Evolutionary conservation across 106 monocot genomes (phyloP).

Genomic region (Dendrobium huoshanense): DNA sequence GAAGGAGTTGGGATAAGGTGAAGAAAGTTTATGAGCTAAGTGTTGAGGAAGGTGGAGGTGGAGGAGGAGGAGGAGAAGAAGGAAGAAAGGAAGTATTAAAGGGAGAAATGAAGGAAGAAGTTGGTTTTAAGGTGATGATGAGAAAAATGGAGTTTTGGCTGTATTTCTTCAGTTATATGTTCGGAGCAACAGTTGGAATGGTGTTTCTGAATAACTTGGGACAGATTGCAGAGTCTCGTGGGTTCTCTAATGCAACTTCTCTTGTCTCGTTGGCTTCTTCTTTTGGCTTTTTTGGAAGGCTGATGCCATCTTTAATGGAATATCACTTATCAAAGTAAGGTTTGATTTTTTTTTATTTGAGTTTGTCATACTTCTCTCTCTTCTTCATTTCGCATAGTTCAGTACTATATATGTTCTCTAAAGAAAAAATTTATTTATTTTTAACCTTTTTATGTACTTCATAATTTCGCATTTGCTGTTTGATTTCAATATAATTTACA

Average conservation of each 20-base stretch:
- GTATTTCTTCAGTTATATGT: constrained; percentile 70
- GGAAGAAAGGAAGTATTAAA: not conserved
- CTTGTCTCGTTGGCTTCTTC: constrained; percentile 65
- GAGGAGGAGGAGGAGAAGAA: too few relatives aligned
- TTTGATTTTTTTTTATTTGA: not conserved
- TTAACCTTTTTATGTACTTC: not conserved
- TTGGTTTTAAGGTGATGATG: constrained; percentile 31
- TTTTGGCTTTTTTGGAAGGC: constrained; percentile 70
- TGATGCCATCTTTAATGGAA: constrained; percentile 50
- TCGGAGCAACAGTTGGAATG: constrained; percentile 56
- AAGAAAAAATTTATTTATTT: not conserved
- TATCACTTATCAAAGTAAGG: constrained; percentile 40
- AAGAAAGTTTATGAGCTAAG: constrained; percentile 24
- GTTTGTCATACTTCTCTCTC: too few relatives aligned
- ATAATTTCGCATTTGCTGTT: too few relatives aligned
- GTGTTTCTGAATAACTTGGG: constrained; percentile 85
- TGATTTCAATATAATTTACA: too few relatives aligned
- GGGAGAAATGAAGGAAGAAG: not conserved
- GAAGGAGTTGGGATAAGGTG: constrained; percentile 12
- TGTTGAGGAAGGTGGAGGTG: constrained; percentile 15
- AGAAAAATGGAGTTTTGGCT: constrained; percentile 70
- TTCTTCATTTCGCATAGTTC: too few relatives aligned
- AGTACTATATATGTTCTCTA: too few relatives aligned
- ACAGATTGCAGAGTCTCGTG: constrained; percentile 73
- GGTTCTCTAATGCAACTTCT: constrained; percentile 31